Base-by-base conservation (phyloP, 345 rosid species). In the Kernera saxatilis region DNA sequence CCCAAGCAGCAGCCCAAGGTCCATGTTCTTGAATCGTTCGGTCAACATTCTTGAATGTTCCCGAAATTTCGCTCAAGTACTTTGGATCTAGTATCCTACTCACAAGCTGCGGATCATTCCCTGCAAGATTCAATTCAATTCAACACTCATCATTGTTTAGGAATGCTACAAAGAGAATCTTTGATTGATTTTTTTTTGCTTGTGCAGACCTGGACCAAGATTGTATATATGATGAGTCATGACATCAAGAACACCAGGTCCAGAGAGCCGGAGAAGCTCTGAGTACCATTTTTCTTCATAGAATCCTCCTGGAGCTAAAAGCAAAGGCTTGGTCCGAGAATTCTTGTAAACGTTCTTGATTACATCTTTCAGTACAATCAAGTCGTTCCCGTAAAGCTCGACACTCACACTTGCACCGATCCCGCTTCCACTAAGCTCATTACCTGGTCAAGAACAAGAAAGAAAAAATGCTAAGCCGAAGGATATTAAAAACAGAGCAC, bases 1-100 rank as follows among this genome's bases (percentile, higher is more conserved):
- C 96, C 98, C 98, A 93, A 36, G 96, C 90, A 82, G 88, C 81
- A 39, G 98, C 79, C 96, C 97, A 90, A 43, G 92, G 87, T 62
- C 97, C 97, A 48, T 82, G 54, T 72, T 73, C 82, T 39, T 77
- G 70, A 48, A 90, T 81, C 6, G 86, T 79, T 29, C 77, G 80
- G 26, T 67, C 66, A 15, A 93, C 82, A 78, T 72, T 72, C 27
- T 74, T 50, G 58, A 93, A 90, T 9, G 79, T 78, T 56, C 61
- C 70, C 5, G 87, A 81, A 27, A 80, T 61, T 72, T 35, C 82
- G 84, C 76, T 88, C 69, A 93, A 74, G 79, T 51, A 59, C 25
- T 29, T 71, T 17, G 98, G 97, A 82, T 87, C 80, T 80, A 93
- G 74, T 78, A 93, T 93, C 81, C 80, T 86, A n/a, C 64, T 78